A percentile compares a stretch with the other conserved stretches of the same genome.
Conservation (phyloP, 331 rosid genomes). For the Dryas integrifolia region DNA sequence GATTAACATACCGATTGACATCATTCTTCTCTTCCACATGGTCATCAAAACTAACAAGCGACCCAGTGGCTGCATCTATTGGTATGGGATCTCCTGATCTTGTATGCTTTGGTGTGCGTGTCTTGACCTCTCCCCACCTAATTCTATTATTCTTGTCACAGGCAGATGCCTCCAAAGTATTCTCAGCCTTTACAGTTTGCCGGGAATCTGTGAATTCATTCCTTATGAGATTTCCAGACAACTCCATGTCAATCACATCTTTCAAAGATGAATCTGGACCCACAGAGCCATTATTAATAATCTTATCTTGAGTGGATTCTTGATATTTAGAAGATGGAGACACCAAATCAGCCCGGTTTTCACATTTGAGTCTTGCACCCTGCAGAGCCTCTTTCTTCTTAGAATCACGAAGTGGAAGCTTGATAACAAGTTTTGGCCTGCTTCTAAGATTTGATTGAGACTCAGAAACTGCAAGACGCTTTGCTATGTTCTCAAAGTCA, state of each 20-base stretch:
- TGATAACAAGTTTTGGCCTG: constrained; percentile 55
- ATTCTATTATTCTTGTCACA: constrained; percentile 36
- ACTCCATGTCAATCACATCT: constrained; percentile 27
- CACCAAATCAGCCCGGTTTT: constrained; percentile 35
- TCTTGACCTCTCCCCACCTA: constrained; percentile 37
- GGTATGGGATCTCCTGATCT: constrained; percentile 35
- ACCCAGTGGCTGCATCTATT: constrained; percentile 34
- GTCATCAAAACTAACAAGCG: constrained; percentile 25
- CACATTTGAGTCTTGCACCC: constrained; percentile 28
- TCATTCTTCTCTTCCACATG: constrained; percentile 27
- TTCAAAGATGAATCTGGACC: constrained; percentile 30
- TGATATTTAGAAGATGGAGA: constrained; percentile 39
- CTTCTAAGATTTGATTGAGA: constrained; percentile 40
- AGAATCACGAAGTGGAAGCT: constrained; percentile 58
- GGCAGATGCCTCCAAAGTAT: constrained; percentile 31
- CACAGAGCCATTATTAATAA: constrained; percentile 23
- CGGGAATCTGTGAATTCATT: constrained; percentile 33
- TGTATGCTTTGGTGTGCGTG: constrained; percentile 33
- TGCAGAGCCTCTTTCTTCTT: constrained; percentile 51
- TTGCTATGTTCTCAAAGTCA: constrained; percentile 35
- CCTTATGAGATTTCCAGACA: constrained; percentile 24
- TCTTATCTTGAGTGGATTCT: constrained; percentile 27
- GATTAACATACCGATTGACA: constrained; percentile 39
- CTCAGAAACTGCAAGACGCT: constrained; percentile 39
- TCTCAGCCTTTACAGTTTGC: constrained; percentile 25